Conservation (phyloP, 495 filamentous ascomycete genomes). For the Apodospora peruviana region DNA sequence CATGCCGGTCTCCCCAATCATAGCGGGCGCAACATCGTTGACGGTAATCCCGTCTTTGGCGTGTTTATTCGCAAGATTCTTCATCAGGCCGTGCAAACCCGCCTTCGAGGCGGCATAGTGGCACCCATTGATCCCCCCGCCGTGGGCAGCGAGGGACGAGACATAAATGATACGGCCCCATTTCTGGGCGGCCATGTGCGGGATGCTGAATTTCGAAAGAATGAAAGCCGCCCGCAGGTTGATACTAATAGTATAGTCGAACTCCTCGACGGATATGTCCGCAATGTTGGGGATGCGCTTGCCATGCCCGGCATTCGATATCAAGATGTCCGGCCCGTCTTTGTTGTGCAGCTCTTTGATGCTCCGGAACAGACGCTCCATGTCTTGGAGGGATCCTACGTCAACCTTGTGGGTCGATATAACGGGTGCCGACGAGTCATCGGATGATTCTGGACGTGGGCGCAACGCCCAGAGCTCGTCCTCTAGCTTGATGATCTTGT, state of each 20-base stretch:
- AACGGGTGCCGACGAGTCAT: not conserved
- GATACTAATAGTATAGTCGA: constrained; percentile 59
- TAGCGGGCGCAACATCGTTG: constrained; percentile 69
- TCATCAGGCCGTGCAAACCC: constrained; percentile 59
- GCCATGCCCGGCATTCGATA: constrained; percentile 43
- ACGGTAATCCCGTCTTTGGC: constrained; percentile 63
- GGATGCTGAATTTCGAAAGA: constrained; percentile 57
- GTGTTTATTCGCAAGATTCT: constrained; percentile 57
- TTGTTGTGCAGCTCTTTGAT: constrained; percentile 49
- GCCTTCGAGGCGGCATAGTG: constrained; percentile 66
- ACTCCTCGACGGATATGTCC: constrained; percentile 51
- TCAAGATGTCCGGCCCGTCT: constrained; percentile 53
- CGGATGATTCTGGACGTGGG: not conserved
- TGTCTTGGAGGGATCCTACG: constrained; percentile 44
- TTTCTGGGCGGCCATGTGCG: constrained; percentile 54
- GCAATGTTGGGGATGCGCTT: constrained; percentile 25
- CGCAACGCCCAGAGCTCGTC: constrained; percentile 21
- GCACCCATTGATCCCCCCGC: constrained; percentile 62
- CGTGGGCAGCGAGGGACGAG: constrained; percentile 61
- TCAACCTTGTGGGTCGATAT: constrained; percentile 55
- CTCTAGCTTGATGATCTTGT: constrained; percentile 40
- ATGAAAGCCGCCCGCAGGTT: constrained; percentile 64
- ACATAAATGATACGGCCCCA: constrained; percentile 69
- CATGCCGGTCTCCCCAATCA: constrained; percentile 67
- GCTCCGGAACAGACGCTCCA: constrained; percentile 46